These are phyloP conservation scores for Stemphylium beticola DNA, from an alignment of 2,329 filamentous ascomycete species.

Conservation along the genomic window DNA sequence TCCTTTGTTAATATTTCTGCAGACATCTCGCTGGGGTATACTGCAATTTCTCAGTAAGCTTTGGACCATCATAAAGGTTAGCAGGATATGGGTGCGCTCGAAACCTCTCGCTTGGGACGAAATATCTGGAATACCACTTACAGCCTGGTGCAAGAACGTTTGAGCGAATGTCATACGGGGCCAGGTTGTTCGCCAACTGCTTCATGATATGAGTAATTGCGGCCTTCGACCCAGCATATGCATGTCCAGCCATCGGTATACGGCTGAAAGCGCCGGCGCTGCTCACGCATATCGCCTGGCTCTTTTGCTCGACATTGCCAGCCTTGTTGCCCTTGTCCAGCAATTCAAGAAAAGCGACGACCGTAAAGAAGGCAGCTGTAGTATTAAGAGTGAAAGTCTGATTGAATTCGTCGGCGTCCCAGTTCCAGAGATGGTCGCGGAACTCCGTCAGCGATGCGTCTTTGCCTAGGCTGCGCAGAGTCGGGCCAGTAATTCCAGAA, in stretches of 20 bases:
- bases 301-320: constrained; percentile 9
- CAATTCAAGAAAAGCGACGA: constrained; percentile 49
- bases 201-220: constrained; percentile 52
- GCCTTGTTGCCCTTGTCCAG: constrained; percentile 49
- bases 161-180: constrained; percentile 51
- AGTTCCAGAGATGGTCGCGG: constrained; percentile 11
- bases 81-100: not conserved
- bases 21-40: constrained; percentile 24
- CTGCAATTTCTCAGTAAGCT: constrained; percentile 2
- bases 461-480: constrained; percentile 5
- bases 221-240: constrained; percentile 47
- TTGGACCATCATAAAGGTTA: too few relatives aligned
- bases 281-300: constrained; percentile 4
- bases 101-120: not conserved
- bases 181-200: constrained; percentile 52
- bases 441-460: constrained; percentile 4
- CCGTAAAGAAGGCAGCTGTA: constrained; percentile 49
- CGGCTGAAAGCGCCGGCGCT: constrained; percentile 19
- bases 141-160: constrained; percentile 58
- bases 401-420: constrained; percentile 26
- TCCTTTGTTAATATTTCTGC: not conserved
- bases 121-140: not conserved
- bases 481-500: constrained; percentile 25
- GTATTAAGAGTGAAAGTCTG: constrained; percentile 40
- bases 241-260: constrained; percentile 21